A percentile compares a stretch with the other conserved stretches of the same genome.
Evolutionary conservation across 495 filamentous ascomycete genomes (phyloP).

Genomic region (Glonium stellatum): DNA sequence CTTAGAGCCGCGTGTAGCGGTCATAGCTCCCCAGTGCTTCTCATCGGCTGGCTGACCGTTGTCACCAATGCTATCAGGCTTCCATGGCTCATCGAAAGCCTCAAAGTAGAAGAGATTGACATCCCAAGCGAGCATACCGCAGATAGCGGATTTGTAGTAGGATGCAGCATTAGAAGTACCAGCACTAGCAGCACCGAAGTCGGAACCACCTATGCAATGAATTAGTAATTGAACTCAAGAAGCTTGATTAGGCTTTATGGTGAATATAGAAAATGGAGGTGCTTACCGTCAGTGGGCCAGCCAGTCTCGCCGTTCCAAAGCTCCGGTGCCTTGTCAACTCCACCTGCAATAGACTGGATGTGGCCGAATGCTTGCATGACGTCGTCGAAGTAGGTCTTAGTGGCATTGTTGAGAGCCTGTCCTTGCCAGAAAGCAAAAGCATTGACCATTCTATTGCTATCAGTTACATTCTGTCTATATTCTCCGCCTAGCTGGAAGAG

Average conservation of each 20-base stretch:
- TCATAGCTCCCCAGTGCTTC: constrained; percentile 73
- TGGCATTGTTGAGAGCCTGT: constrained; percentile 54
- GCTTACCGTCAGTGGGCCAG: constrained; percentile 52
- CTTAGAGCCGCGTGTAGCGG: constrained; percentile 54
- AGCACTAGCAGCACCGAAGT: constrained; percentile 59
- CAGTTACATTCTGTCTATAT: background rate
- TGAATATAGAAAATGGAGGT: background rate
- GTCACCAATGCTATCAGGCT: constrained; percentile 62
- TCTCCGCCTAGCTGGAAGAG: background rate
- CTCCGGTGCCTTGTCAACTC: constrained; percentile 42
- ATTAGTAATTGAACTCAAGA: constrained; percentile 9
- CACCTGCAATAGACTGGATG: constrained; percentile 55
- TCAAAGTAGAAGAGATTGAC: constrained; percentile 78
- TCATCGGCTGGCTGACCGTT: constrained; percentile 61
- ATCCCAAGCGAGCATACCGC: constrained; percentile 63
- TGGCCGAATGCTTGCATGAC: constrained; percentile 63
- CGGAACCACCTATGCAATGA: constrained; percentile 47
- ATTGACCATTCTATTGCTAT: constrained; percentile 48
- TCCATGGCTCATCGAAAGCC: constrained; percentile 77
- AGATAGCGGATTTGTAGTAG: constrained; percentile 64
- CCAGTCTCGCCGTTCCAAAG: constrained; percentile 75
- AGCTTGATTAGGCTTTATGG: background rate
- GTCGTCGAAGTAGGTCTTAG: constrained; percentile 66
- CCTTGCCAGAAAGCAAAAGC: constrained; percentile 86
- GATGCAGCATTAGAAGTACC: constrained; percentile 51